phyloP scores from a whole-genome alignment of 1,139 yeast genomes.

The Suhomyces kunorum region DNA sequence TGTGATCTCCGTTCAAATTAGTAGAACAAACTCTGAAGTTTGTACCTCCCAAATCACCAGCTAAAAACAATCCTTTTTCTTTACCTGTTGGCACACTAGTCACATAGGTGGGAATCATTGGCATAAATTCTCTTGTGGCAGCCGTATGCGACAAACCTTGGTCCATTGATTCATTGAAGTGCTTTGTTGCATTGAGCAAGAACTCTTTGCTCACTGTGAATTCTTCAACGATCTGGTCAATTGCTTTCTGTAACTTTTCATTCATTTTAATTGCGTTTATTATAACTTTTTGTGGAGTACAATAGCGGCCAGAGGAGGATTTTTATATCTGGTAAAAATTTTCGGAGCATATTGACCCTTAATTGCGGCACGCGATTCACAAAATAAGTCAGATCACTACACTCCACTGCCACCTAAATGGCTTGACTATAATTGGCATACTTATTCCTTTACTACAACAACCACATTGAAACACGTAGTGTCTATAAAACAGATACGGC shows the following conservation, averaged over 20 bases:
- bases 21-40: conserved; percentile 90
- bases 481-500: no score
- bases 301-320: not conserved
- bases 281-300: not conserved
- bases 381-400: conserved; percentile 3
- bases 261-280: conserved; percentile 24
- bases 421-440: no score
- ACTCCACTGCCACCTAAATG: no score
- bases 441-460: no score
- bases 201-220: conserved; percentile 56
- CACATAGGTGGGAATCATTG: conserved; percentile 88
- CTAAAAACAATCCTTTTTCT: conserved; percentile 74
- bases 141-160: conserved; percentile 50
- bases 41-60: conserved; percentile 88
- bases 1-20: conserved; percentile 73
- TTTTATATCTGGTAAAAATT: conserved; percentile 6
- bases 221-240: conserved; percentile 53
- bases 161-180: conserved; percentile 63
- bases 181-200: conserved; percentile 59
- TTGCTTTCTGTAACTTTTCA: conserved; percentile 31
- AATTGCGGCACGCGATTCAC: conserved; percentile 5
- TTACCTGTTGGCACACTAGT: conserved; percentile 79
- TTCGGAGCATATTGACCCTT: conserved; percentile 15
- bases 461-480: no score
- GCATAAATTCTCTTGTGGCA: conserved; percentile 55